phyloP scores from a whole-genome alignment of 768 basidiomycete species.

The Auriscalpium vulgare region DNA sequence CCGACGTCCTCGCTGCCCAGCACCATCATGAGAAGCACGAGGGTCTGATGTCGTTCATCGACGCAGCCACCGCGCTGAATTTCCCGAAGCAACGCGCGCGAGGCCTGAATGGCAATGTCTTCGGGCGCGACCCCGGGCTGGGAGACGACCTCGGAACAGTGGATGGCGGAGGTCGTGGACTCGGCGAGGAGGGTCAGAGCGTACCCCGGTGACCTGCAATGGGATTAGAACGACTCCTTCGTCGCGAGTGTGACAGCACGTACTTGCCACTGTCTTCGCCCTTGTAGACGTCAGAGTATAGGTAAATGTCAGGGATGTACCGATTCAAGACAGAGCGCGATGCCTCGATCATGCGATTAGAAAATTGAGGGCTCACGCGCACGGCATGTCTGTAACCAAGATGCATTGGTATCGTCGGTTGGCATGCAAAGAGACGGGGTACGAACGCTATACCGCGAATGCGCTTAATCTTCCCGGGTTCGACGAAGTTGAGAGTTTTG shows the following conservation, averaged over 20 bases:
- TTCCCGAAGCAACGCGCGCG: conserved; percentile 71
- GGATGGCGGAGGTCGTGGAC: conserved; percentile 83
- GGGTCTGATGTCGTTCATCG: conserved; percentile 79
- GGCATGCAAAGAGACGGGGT: not conserved
- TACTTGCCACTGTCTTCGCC: conserved; percentile 96
- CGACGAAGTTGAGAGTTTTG: conserved; percentile 88
- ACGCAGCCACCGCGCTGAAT: conserved; percentile 82
- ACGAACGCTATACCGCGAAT: conserved; percentile 88
- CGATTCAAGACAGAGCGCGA: conserved; percentile 89
- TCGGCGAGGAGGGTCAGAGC: conserved; percentile 86
- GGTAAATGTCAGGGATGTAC: conserved; percentile 95
- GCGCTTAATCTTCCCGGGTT: conserved; percentile 85
- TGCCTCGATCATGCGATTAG: conserved; percentile 95
- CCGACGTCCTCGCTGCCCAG: conserved; percentile 98
- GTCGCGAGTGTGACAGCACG: not conserved
- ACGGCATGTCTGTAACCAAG: conserved; percentile 70
- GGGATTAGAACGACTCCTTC: not conserved
- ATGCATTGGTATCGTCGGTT: too few relatives aligned
- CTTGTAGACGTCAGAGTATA: conserved; percentile 98
- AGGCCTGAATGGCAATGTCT: conserved; percentile 80
- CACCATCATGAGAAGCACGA: conserved; percentile 86
- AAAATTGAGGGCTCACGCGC: conserved; percentile 94
- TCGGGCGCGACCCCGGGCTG: conserved; percentile 82
- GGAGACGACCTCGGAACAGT: conserved; percentile 83
- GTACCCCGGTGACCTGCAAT: conserved; percentile 85